Percentiles rank a stretch among this genome's conserved stretches.
phyloP scores from a whole-genome alignment of 2,329 filamentous ascomycete genomes.

The Hypoxylon sp. region DNA sequence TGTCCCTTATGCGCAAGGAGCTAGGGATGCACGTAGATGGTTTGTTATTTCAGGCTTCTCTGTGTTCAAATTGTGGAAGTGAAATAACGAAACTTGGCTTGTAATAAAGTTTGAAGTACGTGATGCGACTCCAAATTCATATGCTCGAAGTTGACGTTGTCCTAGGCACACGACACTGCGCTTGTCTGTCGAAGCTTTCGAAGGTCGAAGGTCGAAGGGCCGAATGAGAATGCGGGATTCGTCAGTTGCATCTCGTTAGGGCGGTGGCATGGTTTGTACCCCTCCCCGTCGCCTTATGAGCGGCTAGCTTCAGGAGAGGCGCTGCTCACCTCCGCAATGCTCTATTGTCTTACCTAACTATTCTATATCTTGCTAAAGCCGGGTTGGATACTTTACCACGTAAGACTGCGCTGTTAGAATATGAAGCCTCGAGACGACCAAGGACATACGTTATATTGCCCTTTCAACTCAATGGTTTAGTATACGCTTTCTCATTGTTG shows the following conservation, averaged over 20 bases:
- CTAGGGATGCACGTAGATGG: constrained; percentile 22
- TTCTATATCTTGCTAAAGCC: constrained; percentile 1
- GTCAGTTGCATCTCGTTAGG: constrained; percentile 36
- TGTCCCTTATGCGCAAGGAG: constrained; percentile 19
- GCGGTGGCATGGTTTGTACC: constrained; percentile 29
- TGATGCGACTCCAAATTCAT: constrained; percentile 20
- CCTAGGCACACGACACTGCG: constrained; percentile 29
- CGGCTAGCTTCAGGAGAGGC: constrained; percentile 33
- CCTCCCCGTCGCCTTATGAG: constrained; percentile 38
- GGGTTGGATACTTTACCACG: constrained; percentile 16
- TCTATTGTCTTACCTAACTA: constrained; percentile 13
- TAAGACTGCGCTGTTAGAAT: neutral
- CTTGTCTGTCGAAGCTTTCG: constrained; percentile 24
- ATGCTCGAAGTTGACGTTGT: constrained; percentile 15
- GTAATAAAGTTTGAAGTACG: constrained; percentile 21
- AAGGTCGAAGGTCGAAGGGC: constrained; percentile 18
- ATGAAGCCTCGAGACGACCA: constrained; percentile 2
- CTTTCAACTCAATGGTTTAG: constrained; percentile 6
- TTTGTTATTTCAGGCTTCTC: constrained; percentile 12
- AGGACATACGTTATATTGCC: constrained; percentile 3
- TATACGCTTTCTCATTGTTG: constrained; percentile 17
- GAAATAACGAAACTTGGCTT: constrained; percentile 2
- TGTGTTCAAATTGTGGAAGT: constrained; percentile 13
- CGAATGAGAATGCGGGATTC: constrained; percentile 40
- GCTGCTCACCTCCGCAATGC: constrained; percentile 24